Percentiles rank a stretch among this genome's conserved stretches.
These are phyloP conservation scores for Gloeophyllum trabeum DNA, from an alignment of 768 basidiomycete genomes.

Conservation along the genomic window DNA sequence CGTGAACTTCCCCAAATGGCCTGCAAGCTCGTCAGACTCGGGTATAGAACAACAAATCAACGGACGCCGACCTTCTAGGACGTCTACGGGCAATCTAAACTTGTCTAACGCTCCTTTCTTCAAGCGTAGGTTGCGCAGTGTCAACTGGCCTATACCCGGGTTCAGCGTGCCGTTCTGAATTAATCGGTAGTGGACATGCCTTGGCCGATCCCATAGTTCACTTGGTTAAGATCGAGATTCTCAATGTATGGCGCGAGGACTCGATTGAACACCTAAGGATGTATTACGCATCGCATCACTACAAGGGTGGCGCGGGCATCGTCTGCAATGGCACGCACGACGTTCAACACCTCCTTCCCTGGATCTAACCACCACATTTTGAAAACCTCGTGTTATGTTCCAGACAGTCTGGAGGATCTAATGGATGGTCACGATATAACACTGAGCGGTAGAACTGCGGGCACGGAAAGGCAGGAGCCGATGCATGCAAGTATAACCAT, in stretches of 20 bases:
- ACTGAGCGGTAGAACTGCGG: no score
- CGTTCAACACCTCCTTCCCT: constrained; percentile 73
- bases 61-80: constrained; percentile 64
- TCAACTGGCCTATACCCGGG: constrained; percentile 49
- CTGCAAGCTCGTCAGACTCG: constrained; percentile 22
- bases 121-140: constrained; percentile 70
- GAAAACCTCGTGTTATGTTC: no score
- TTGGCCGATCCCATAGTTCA: constrained; percentile 87
- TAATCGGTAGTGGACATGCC: constrained; percentile 28
- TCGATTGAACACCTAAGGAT: constrained; percentile 65
- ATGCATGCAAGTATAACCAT: no score
- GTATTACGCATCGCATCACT: background rate
- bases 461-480: no score
- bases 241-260: constrained; percentile 93
- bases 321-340: constrained; percentile 33
- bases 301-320: background rate
- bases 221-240: constrained; percentile 89
- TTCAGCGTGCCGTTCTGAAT: constrained; percentile 1
- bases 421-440: no score
- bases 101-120: constrained; percentile 93
- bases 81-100: constrained; percentile 91
- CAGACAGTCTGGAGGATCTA: no score
- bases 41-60: background rate
- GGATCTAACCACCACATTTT: constrained; percentile 85
- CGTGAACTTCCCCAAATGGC: constrained; percentile 79